Conservation (phyloP, 192 early-diverging fungal species). For the Backusella australiensis region DNA sequence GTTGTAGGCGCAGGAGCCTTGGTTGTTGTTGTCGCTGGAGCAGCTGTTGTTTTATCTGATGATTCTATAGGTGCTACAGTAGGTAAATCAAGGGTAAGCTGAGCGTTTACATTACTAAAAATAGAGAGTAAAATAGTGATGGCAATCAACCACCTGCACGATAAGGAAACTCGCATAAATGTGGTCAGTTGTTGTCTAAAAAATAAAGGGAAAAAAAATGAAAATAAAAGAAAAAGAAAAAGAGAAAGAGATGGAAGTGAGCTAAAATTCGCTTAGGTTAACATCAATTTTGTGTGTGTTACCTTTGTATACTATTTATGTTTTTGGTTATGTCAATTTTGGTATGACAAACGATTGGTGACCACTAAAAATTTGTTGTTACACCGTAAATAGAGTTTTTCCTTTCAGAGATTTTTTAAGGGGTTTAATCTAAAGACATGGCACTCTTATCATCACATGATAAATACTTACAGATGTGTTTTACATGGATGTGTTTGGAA, state of each 20-base stretch:
- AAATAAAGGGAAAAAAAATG: background rate
- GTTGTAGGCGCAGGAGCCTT: background rate
- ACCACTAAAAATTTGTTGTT: background rate
- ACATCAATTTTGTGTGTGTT: constrained; percentile 1
- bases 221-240: background rate
- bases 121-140: background rate
- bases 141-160: background rate
- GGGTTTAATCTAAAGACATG: background rate
- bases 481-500: background rate
- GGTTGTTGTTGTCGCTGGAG: background rate
- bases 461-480: background rate
- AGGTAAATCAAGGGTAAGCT: background rate
- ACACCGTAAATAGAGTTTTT: background rate
- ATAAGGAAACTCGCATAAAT: background rate
- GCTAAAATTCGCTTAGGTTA: background rate
- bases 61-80: background rate
- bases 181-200: background rate
- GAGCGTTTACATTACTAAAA: background rate
- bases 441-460: background rate
- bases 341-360: background rate
- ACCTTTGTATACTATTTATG: background rate
- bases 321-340: background rate
- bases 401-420: background rate
- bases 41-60: background rate
- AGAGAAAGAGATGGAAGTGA: background rate